A percentile compares a stretch with the other conserved stretches of the same genome.
Conservation (phyloP, 306 rosid genomes). For the Datisca glomerata region DNA sequence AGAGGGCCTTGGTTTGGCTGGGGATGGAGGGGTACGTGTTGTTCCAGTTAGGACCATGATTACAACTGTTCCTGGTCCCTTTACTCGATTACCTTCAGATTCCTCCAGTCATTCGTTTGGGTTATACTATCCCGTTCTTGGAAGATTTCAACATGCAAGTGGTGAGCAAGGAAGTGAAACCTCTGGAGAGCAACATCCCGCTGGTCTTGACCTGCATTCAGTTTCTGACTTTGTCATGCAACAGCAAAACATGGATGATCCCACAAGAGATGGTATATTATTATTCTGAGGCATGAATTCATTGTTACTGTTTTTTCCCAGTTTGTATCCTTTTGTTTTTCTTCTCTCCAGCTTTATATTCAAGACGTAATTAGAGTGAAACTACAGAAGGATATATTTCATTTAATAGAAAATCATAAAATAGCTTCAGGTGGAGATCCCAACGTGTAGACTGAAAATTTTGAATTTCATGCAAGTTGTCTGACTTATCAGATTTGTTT, state of each 20-base stretch:
- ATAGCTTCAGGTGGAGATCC: no score
- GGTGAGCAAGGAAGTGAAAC: constrained; percentile 47
- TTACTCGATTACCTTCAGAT: constrained; percentile 51
- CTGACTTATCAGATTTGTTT: no score
- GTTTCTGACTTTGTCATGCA: constrained; percentile 26
- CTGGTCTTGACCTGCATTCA: constrained; percentile 23
- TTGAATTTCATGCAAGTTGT: no score
- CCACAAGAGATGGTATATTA: constrained; percentile 62
- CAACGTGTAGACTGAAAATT: no score
- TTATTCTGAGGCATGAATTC: no score
- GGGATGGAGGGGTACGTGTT: constrained; percentile 66
- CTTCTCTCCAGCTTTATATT: no score
- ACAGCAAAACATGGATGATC: constrained; percentile 38
- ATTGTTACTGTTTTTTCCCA: no score
- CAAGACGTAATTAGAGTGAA: no score
- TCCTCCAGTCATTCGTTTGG: constrained; percentile 69
- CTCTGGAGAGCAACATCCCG: constrained; percentile 37
- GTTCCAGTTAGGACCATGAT: constrained; percentile 86
- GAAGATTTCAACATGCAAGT: constrained; percentile 59
- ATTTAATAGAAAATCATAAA: no score
- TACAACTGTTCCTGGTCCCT: constrained; percentile 60
- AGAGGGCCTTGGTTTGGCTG: constrained; percentile 36
- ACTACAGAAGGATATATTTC: no score
- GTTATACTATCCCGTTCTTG: constrained; percentile 71
- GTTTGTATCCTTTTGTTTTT: no score